Base-by-base conservation (phyloP, 805 yeast species). In the Jamesozyma spencerorum region DNA sequence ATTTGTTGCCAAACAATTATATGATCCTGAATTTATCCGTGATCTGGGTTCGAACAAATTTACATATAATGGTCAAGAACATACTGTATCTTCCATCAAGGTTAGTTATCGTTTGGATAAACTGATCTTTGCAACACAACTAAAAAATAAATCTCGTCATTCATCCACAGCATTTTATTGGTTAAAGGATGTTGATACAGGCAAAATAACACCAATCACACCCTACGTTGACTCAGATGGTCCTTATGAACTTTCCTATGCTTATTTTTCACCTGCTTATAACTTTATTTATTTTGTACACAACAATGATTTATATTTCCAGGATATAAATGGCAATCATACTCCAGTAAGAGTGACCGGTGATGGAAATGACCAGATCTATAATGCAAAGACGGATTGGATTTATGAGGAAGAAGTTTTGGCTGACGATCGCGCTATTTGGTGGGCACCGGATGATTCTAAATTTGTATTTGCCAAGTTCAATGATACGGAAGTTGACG, bases 361-460 rank as follows among this genome's bases (percentile, higher is more conserved):
- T 4, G 81, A 75, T 54, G 88, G 87, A 0, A 62, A 70, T 11
- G 53, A 46, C 0, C 60, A 69, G 14, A 63, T 81, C 3, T 68
- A 71, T 45, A 79, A 83, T 49, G 94, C 85, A 5, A 79, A 70
- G 46, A 78, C 88, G 0, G 92, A 83, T 53, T 84, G 94, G 92
- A 79, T 83, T 1, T 83, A 83, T 57, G 94, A 84, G 56, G 94
- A 84, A 53, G 94, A 84, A 51, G 84, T 84, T 1, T 60, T 78
- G 11, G 70, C 70, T 0, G 50, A 63, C 13, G 88, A 81, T 46
- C 60, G 57, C 28, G 76, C 82, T 0, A 62, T 82, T 11, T 82
- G 86, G 83, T 83, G 90, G 87, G 64, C 79, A 13, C 79, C 81
- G 1, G 75, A 77, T 46, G 83, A 79, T 47, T 56, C 74, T 1